phyloP scores from a whole-genome alignment of 192 early-diverging fungal genomes.

The Backusella parvicylindrica region DNA sequence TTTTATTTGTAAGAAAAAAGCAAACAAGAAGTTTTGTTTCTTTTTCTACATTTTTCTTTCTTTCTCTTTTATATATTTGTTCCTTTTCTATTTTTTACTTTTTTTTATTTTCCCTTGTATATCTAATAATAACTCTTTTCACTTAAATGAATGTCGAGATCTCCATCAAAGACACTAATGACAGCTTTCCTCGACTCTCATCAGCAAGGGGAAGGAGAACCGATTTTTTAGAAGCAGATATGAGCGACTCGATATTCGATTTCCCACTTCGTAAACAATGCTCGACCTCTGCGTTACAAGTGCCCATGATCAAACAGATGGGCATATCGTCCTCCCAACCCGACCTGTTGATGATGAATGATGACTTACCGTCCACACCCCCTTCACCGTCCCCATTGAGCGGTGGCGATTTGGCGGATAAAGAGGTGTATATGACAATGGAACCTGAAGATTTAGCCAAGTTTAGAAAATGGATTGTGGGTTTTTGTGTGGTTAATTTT shows the following conservation, averaged over 20 bases:
- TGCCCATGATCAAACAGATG: not conserved
- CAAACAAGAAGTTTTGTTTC: not conserved
- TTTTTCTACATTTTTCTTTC: not conserved
- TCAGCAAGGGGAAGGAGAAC: not conserved
- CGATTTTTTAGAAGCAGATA: slow-evolving; percentile 9
- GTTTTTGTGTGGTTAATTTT: slow-evolving; percentile 78
- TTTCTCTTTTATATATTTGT: not conserved
- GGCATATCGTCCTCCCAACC: not conserved
- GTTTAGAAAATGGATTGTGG: slow-evolving; percentile 65
- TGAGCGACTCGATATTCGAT: slow-evolving; percentile 10
- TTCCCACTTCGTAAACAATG: slow-evolving; percentile 9
- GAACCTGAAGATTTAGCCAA: slow-evolving; percentile 35
- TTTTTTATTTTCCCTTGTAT: not conserved
- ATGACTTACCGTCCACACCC: not conserved
- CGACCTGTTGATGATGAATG: not conserved
- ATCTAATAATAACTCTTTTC: too few relatives aligned
- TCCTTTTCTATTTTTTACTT: not conserved
- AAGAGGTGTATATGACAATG: not conserved
- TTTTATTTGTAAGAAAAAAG: not conserved
- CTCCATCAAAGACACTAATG: not conserved
- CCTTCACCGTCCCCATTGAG: slow-evolving; percentile 1
- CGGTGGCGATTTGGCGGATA: slow-evolving; percentile 22
- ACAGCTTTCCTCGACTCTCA: not conserved
- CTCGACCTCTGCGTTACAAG: slow-evolving; percentile 1
- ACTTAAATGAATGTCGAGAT: slow-evolving; percentile 3